phyloP scores from a whole-genome alignment of 2,329 filamentous ascomycete species.

The Penicillium sp. region DNA sequence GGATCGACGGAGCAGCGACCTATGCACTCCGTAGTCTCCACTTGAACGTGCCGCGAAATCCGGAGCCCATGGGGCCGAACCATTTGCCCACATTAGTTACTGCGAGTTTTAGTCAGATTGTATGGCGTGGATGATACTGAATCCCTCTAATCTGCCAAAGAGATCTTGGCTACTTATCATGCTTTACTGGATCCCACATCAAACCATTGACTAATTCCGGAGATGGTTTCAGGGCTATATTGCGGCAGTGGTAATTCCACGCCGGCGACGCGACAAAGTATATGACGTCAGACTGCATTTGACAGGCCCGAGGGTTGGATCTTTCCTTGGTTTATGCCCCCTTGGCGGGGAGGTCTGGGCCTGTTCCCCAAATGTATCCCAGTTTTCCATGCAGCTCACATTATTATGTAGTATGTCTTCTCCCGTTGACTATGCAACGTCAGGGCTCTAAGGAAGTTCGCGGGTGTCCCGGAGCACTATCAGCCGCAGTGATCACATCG shows the following conservation, averaged over 20 bases:
- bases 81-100: neutral
- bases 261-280: neutral
- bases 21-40: slow-evolving; percentile 22
- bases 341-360: slow-evolving; percentile 23
- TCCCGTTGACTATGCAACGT: neutral
- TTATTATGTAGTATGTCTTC: neutral
- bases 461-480: slow-evolving; percentile 7
- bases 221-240: neutral
- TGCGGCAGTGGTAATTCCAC: slow-evolving; percentile 15
- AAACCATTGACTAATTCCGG: neutral
- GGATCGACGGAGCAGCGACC: slow-evolving; percentile 12
- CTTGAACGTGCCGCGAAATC: slow-evolving; percentile 21
- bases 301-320: slow-evolving; percentile 19
- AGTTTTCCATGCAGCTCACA: slow-evolving; percentile 16
- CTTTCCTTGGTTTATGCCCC: slow-evolving; percentile 22
- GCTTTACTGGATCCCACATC: neutral
- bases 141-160: neutral
- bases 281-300: slow-evolving; percentile 24
- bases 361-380: slow-evolving; percentile 4
- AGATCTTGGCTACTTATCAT: slow-evolving; percentile 10
- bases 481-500: slow-evolving; percentile 7
- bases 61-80: slow-evolving; percentile 16
- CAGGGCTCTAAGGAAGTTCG: slow-evolving; percentile 3
- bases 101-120: neutral
- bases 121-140: neutral